A percentile compares a stretch with the other conserved stretches of the same genome.
Conservation (phyloP, 2,329 filamentous ascomycete species). For the Chaetomium sp. region DNA sequence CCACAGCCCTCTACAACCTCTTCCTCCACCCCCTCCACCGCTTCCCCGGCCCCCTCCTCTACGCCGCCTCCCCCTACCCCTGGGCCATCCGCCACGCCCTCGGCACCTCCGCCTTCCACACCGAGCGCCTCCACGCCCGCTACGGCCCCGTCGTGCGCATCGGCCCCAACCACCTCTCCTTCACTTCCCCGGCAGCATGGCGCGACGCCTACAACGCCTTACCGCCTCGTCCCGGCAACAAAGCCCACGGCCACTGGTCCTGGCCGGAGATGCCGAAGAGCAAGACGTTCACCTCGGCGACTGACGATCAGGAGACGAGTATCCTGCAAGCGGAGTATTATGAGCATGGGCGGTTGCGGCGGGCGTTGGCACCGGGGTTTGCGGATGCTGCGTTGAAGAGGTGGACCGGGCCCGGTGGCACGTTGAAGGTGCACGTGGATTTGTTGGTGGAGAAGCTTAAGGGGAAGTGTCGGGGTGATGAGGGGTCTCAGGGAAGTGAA, state of each 20-base stretch:
- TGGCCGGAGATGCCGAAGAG: constrained; percentile 15
- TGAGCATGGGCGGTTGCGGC: constrained; percentile 15
- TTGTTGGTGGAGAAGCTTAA: constrained; percentile 14
- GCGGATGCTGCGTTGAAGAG: constrained; percentile 14
- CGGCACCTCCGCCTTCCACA: constrained; percentile 61
- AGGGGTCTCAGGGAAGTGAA: neutral
- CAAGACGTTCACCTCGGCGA: constrained; percentile 11
- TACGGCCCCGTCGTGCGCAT: constrained; percentile 39
- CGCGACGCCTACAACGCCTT: constrained; percentile 27
- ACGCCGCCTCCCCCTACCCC: constrained; percentile 21
- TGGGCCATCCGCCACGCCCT: constrained; percentile 65
- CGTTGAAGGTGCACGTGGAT: constrained; percentile 13
- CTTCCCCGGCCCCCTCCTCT: constrained; percentile 23
- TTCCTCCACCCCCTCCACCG: constrained; percentile 24
- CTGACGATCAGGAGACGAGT: constrained; percentile 12
- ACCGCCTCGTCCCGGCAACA: neutral
- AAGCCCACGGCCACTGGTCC: constrained; percentile 4
- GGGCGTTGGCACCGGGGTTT: constrained; percentile 19
- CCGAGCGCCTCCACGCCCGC: constrained; percentile 26
- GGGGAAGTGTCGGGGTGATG: neutral
- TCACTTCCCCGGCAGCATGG: constrained; percentile 32
- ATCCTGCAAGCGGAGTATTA: constrained; percentile 11
- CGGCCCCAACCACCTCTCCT: constrained; percentile 37
- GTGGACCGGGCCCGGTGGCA: constrained; percentile 13
- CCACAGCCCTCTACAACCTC: constrained; percentile 21